Percentiles rank a stretch among this genome's conserved stretches.
phyloP scores from a whole-genome alignment of 2,329 filamentous ascomycete species.

The Talaromyces sp. region DNA sequence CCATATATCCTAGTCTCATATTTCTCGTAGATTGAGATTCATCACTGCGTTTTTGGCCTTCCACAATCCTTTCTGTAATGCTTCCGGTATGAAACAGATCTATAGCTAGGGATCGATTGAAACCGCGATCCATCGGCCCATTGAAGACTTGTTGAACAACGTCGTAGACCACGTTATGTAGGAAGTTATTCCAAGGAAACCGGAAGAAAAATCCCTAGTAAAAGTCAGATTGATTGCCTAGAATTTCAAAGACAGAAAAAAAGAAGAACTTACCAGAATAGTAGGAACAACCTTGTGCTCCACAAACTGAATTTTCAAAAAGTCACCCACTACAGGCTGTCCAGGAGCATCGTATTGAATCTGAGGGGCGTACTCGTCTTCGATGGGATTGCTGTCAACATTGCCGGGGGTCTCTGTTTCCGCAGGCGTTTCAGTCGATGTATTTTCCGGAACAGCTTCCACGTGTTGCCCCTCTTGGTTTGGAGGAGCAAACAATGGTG shows the following conservation, averaged over 20 bases:
- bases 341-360: constrained; percentile 59
- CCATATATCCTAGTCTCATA: constrained; percentile 97
- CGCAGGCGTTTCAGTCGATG: constrained; percentile 7
- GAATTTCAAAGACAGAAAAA: background rate
- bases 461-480: constrained; percentile 17
- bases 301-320: constrained; percentile 93
- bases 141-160: constrained; percentile 99
- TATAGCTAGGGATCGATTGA: constrained; percentile 82
- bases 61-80: constrained; percentile 85
- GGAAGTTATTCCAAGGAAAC: constrained; percentile 99
- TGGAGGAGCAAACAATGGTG: constrained; percentile 58
- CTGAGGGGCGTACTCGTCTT: constrained; percentile 27
- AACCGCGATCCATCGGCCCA: constrained; percentile 93
- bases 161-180: constrained; percentile 98
- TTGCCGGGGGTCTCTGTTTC: constrained; percentile 10
- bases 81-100: constrained; percentile 89
- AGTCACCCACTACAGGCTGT: constrained; percentile 84
- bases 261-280: constrained; percentile 67
- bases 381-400: constrained; percentile 17
- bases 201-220: constrained; percentile 90
- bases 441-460: constrained; percentile 12
- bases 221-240: background rate
- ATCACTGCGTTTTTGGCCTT: constrained; percentile 83
- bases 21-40: constrained; percentile 76
- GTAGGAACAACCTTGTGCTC: constrained; percentile 91